Conservation (phyloP, 2,329 filamentous ascomycete species). For the Pseudovirgaria hyperparasitica region DNA sequence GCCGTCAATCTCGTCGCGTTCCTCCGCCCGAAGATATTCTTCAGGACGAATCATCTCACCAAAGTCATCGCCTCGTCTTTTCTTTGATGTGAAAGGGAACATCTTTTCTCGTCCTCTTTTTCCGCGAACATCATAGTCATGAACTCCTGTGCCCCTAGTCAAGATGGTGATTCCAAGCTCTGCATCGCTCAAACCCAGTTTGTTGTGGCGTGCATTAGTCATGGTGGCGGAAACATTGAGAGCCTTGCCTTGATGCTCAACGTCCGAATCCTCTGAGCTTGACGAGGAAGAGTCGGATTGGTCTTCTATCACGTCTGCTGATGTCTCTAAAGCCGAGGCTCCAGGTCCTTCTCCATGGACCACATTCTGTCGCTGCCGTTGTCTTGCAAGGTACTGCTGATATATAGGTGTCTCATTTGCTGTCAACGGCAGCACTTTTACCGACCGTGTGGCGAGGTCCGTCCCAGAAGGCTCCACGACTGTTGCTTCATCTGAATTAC, state of each 20-base stretch:
- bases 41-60: slow-evolving; percentile 88
- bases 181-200: slow-evolving; percentile 74
- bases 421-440: slow-evolving; percentile 51
- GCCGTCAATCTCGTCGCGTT: slow-evolving; percentile 64
- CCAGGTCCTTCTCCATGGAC: slow-evolving; percentile 54
- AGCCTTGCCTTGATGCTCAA: slow-evolving; percentile 81
- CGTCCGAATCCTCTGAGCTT: slow-evolving; percentile 77
- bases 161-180: slow-evolving; percentile 87
- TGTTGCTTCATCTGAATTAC: slow-evolving; percentile 26
- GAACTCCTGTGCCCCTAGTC: slow-evolving; percentile 76
- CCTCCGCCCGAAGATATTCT: slow-evolving; percentile 86
- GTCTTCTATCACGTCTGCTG: slow-evolving; percentile 67
- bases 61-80: slow-evolving; percentile 77
- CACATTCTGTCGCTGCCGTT: slow-evolving; percentile 75
- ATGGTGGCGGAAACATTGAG: slow-evolving; percentile 79
- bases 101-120: slow-evolving; percentile 88
- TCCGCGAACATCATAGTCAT: slow-evolving; percentile 82
- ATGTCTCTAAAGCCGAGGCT: slow-evolving; percentile 53
- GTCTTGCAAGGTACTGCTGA: slow-evolving; percentile 83
- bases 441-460: slow-evolving; percentile 15
- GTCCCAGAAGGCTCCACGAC: slow-evolving; percentile 53
- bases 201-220: slow-evolving; percentile 66
- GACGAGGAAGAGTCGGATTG: slow-evolving; percentile 77
- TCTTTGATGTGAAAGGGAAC: slow-evolving; percentile 74
- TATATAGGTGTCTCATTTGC: slow-evolving; percentile 69